phyloP scores from a whole-genome alignment of 1,284 basidiomycete species.

The Tausonia pullulans region DNA sequence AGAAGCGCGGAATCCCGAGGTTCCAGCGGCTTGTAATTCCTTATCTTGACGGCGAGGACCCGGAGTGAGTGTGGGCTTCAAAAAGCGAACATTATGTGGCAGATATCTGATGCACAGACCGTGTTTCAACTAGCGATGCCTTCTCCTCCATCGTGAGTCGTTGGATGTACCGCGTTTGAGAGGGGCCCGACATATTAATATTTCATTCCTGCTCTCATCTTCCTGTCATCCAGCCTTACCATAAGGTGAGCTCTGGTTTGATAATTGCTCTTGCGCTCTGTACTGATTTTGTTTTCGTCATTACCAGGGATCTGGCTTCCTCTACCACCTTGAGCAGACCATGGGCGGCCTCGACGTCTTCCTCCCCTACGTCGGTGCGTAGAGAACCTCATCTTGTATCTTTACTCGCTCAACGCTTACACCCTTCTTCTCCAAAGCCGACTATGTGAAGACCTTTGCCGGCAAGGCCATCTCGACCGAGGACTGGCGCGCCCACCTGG shows the following conservation, averaged over 20 bases:
- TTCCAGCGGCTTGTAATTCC: constrained; percentile 78
- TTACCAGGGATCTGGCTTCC: constrained; percentile 50
- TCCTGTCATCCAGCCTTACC: too few relatives aligned
- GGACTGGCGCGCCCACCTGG: constrained; percentile 80
- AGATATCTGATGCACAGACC: not conserved
- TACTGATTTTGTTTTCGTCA: not conserved
- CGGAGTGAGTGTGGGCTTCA: constrained; percentile 22
- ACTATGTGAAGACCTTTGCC: constrained; percentile 36
- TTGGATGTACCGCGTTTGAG: too few relatives aligned
- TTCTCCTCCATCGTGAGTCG: constrained; percentile 41
- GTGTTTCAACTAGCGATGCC: constrained; percentile 50
- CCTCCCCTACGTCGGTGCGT: constrained; percentile 64
- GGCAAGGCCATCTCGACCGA: constrained; percentile 75
- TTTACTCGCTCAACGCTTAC: not conserved
- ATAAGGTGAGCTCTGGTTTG: too few relatives aligned
- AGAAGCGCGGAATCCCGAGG: constrained; percentile 42
- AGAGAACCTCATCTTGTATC: constrained; percentile 37
- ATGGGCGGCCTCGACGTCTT: constrained; percentile 81
- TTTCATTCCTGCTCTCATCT: too few relatives aligned
- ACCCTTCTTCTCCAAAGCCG: constrained; percentile 4
- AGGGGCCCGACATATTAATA: too few relatives aligned
- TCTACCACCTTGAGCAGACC: constrained; percentile 56
- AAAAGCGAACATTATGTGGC: not conserved
- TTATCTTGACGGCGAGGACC: constrained; percentile 67
- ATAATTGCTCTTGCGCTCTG: too few relatives aligned